Evolutionary conservation across 495 filamentous ascomycete genomes (phyloP).

Genomic region (Podospora pseudoanserina): DNA sequence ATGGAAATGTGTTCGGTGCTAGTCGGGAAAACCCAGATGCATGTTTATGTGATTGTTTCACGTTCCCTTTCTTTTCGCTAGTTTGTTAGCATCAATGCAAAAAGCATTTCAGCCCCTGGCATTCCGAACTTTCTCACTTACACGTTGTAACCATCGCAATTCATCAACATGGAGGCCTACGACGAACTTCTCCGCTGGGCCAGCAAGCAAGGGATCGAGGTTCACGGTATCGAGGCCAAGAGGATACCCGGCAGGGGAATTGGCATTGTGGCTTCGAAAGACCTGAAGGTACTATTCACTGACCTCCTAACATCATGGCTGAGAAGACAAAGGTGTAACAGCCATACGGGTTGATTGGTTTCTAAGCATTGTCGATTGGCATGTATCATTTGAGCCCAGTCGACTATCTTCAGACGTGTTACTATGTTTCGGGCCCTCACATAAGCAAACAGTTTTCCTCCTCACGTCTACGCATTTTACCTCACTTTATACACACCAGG

Average conservation of each 20-base stretch:
- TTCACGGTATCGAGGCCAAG: constrained; percentile 57
- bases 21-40: too few relatives aligned
- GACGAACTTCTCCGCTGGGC: constrained; percentile 61
- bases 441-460: too few relatives aligned
- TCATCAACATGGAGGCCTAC: constrained; percentile 34
- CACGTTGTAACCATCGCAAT: not conserved
- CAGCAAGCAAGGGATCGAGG: constrained; percentile 51
- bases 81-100: not conserved
- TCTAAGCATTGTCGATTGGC: too few relatives aligned
- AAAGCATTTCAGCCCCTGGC: not conserved
- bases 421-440: too few relatives aligned
- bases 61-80: not conserved
- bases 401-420: too few relatives aligned
- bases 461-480: not conserved
- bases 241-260: constrained; percentile 63
- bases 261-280: constrained; percentile 65
- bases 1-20: too few relatives aligned
- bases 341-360: too few relatives aligned
- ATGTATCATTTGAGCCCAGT: too few relatives aligned
- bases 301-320: not conserved
- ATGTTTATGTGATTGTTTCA: not conserved
- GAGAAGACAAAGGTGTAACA: too few relatives aligned
- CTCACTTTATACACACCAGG: not conserved
- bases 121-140: not conserved
- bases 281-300: constrained; percentile 52